A percentile compares a stretch with the other conserved stretches of the same genome.
phyloP scores from a whole-genome alignment of 768 basidiomycete species.

The Agrocybe praecox region DNA sequence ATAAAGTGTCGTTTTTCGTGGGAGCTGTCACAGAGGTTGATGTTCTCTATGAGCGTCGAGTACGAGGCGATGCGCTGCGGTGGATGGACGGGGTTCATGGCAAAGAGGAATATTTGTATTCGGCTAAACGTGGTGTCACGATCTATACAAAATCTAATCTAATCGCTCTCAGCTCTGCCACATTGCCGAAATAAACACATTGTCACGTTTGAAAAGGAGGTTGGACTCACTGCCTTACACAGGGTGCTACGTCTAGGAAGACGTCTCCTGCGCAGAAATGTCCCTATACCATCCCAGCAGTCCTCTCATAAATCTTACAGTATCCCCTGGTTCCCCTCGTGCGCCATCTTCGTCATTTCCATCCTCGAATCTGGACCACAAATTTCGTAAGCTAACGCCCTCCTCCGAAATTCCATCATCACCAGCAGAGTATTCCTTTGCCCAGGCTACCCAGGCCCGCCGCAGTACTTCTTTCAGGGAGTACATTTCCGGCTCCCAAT shows the following conservation, averaged over 20 bases:
- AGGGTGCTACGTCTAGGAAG: neutral
- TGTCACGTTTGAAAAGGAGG: too few relatives aligned
- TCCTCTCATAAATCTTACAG: neutral
- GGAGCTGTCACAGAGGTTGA: too few relatives aligned
- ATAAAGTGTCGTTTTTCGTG: too few relatives aligned
- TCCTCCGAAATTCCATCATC: neutral
- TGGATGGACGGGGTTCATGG: too few relatives aligned
- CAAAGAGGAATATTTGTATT: too few relatives aligned
- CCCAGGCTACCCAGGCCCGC: neutral
- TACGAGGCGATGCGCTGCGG: too few relatives aligned
- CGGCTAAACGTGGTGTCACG: too few relatives aligned
- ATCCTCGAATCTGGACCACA: neutral
- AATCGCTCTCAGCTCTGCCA: too few relatives aligned
- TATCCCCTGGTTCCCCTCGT: neutral
- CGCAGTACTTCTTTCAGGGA: neutral
- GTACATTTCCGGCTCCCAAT: neutral
- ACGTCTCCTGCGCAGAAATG: neutral
- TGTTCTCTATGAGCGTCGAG: too few relatives aligned
- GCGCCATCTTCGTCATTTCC: neutral
- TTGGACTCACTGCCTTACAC: too few relatives aligned
- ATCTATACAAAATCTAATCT: too few relatives aligned
- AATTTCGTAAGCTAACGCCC: neutral
- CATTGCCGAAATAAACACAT: too few relatives aligned
- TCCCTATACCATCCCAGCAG: neutral
- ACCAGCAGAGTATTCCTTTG: neutral